Base-by-base conservation (phyloP, 2,329 filamentous ascomycete genomes). In the Aureobasidium lini region DNA sequence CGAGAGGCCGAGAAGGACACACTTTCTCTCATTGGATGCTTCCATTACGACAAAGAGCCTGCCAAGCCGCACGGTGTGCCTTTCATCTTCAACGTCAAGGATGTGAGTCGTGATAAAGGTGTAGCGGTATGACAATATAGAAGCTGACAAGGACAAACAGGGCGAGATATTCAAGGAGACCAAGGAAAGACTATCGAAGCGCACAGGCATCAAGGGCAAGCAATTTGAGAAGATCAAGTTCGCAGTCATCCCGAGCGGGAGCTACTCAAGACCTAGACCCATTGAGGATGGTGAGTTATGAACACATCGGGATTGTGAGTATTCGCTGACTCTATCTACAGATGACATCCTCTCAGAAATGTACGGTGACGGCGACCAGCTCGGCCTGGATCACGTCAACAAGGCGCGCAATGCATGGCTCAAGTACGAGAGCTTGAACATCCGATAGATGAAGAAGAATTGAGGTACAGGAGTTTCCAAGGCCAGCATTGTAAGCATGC, bases 181-280 rank as follows among this genome's bases (percentile, higher is more conserved):
- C 44, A 96, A 93, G 77, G 90, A 95, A 75, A 85, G 94, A n/a
- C 79, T 99, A 4, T 92, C 94, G 66, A 93, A 92, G 73, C 83
- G 93, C 61, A 96, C 90, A 0, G 92, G 92, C 29, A 86, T 99
- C 76, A 96, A 96, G 75, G 95, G 94, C 73, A 99, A 99, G 79
- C 90, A 90, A 65, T 92, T 99, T 66, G 93, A 99, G 74, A 97
- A 97, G 80, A 94, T 99, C 74, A 96, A 95, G 74, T 96, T 99
- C 77, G 89, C 91, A 6, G 75, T 95, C 34, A 82, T 96, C 36
- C 85, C 71, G 80, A 67, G 69, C 16, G 88, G 71, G 66, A 81
- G 84, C 54, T 95, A 89, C 73, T 85, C 88, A 40, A 90, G 88
- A 69, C 88, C 91, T 29, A 82, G 84, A 61, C 95, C 95, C 75